Evolutionary conservation across 2,329 filamentous ascomycete species (phyloP), one percentile per base, ranked within the genome.

Genomic region (Fusarium paranaense): DNA sequence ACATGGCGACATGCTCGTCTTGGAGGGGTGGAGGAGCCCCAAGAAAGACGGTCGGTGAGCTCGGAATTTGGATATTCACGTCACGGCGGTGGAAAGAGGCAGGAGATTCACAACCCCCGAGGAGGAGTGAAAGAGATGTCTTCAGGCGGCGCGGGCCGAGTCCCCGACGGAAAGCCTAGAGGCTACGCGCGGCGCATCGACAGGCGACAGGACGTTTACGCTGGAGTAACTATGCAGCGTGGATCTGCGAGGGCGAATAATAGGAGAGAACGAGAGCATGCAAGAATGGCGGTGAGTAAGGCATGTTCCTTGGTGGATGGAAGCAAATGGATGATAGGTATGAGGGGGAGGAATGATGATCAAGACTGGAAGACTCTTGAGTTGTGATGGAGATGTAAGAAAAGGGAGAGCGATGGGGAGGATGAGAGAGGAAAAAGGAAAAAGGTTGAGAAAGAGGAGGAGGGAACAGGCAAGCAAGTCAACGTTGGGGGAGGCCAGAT

Each of bases 81-180:
- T 90, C 18, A 83, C 80, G 30, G 82, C 86, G 2, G 81, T 82
- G 18, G 80, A 80, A 2, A 65, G 76, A 1, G 87, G 86, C 11
- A 83, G 85, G 25, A 87, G 84, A 18, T 89, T 90, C 79, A 87
- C 86, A 80, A 83, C 90, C 69, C 84, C 83, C 56, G 89, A 89
- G 81, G 83, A 83, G 22, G 81, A 84, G 27, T 89, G 88, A 87
- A 86, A 89, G 79, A 82, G 84, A 60, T 90, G 88, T 76, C 84
- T 90, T 61, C 83, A 86, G 45, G 88, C 88, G 18, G 88, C 88
- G 58, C 79, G 85, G 65, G 85, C 86, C 67, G 83, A 85, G 54
- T 89, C 87, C 77, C 87, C 86, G 22, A 86, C 84, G 9, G 87
- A 87, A 20, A 87, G 85, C 69, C 81, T 88, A 77, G 81, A 79